Evolutionary conservation across 148 eudicot genomes (phyloP), one percentile per base, ranked within the genome.

Genomic region (Rhododendron ovatum): DNA sequence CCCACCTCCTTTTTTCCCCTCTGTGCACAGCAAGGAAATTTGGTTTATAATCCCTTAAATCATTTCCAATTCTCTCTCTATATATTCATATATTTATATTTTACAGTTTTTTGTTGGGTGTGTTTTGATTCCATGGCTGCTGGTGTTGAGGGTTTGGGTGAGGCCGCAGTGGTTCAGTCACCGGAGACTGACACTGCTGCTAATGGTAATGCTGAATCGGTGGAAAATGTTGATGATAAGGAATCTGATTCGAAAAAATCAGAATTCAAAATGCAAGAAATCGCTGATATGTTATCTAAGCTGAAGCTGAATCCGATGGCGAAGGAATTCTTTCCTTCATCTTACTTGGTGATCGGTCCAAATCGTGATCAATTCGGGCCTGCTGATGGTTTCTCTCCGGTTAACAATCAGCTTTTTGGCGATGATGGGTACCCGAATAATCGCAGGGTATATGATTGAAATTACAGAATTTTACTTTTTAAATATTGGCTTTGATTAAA

Each of bases 281-380:
- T 95, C 59, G 94, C 90, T 55, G 95, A 94, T 13, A 86, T 91
- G 88, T 69, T 96, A 77, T 92, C 98, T 28, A 94, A 93, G 81
- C 89, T 96, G 80, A 91, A 87, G 89, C 53, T 92, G 90, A 96
- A 96, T 89, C 98, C 99, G 26, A 81, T 93, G 96, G 99, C 98
- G 10, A 90, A 94, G 85, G 99, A 96, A 87, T 96, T 96, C 82
- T 73, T 95, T 17, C 99, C 99, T 61, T 92, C 97, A 3, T 91
- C 91, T 37, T 91, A 87, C 41, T 83, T 84, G 76, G 59, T 50
- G 80, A 77, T 50, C 59, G 82, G 73, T 81, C 87, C 35, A 26
- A 84, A 88, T 87, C 86, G 86, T 28, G 91, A 91, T 91, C 94
- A 89, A 77, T 86, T 87, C 3, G 76, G 39, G 39, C 76, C 76